phyloP scores from a whole-genome alignment of 441 rosid genomes.

The Aleurites moluccanus region DNA sequence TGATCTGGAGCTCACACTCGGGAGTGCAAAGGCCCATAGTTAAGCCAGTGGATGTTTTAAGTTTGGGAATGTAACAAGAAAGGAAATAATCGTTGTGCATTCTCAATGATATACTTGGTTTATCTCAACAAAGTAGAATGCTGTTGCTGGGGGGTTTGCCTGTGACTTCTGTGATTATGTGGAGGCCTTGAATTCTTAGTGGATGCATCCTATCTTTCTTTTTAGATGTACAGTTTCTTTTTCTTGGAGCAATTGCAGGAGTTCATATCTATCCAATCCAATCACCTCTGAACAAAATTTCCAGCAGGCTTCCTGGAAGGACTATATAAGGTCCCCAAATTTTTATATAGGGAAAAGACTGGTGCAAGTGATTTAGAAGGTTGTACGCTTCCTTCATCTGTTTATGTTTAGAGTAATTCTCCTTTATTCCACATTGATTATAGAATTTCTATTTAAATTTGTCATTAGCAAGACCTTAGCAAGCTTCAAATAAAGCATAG shows the following conservation, averaged over 20 bases:
- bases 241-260: slow-evolving; percentile 18
- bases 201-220: slow-evolving; percentile 13
- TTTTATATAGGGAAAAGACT: slow-evolving; percentile 19
- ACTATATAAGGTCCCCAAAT: slow-evolving; percentile 9
- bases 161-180: slow-evolving; percentile 2
- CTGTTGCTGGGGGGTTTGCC: slow-evolving; percentile 1
- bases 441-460: neutral
- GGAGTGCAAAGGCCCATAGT: slow-evolving; percentile 58
- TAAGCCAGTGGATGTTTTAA: slow-evolving; percentile 22
- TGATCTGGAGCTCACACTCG: slow-evolving; percentile 97
- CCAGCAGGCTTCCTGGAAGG: slow-evolving; percentile 17
- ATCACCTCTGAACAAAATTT: neutral
- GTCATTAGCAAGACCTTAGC: slow-evolving; percentile 3
- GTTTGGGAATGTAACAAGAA: slow-evolving; percentile 4
- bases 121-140: neutral
- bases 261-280: slow-evolving; percentile 14
- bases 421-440: slow-evolving; percentile 20
- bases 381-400: slow-evolving; percentile 14
- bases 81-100: slow-evolving; percentile 11
- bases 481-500: slow-evolving; percentile 11
- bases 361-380: slow-evolving; percentile 20
- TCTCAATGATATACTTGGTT: slow-evolving; percentile 14
- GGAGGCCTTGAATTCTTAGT: slow-evolving; percentile 12
- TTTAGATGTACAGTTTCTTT: slow-evolving; percentile 33
- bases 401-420: slow-evolving; percentile 16